These are phyloP conservation scores for Pyrenophora graminea DNA, from an alignment of 2,329 filamentous ascomycete species.

Conservation along the genomic window DNA sequence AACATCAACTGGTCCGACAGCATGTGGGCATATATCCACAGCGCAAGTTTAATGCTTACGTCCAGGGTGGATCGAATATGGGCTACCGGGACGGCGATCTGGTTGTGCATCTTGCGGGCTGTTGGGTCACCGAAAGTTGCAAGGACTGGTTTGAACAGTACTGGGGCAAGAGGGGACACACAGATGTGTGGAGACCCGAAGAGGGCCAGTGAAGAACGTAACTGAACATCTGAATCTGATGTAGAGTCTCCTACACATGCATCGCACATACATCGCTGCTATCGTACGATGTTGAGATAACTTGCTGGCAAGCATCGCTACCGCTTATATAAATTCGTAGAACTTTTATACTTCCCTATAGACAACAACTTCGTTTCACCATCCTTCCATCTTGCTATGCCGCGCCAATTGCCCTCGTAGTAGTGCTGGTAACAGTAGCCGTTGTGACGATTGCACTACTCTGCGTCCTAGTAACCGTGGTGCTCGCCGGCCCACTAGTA, in stretches of 20 bases:
- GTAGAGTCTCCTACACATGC: too few species aligned
- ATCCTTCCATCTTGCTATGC: neutral
- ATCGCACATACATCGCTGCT: too few species aligned
- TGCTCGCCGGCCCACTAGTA: conserved; percentile 28
- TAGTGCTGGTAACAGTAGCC: conserved; percentile 4
- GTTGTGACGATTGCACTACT: conserved; percentile 23
- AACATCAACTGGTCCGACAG: conserved; percentile 45
- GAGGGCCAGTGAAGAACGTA: neutral
- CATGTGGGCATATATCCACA: conserved; percentile 46
- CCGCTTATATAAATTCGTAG: too few species aligned
- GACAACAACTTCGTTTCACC: neutral
- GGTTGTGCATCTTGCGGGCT: conserved; percentile 49
- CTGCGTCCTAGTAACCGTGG: conserved; percentile 31
- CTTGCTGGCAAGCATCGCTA: too few species aligned
- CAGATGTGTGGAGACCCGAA: conserved; percentile 29
- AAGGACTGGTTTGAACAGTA: conserved; percentile 41
- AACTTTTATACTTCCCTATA: neutral
- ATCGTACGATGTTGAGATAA: too few species aligned
- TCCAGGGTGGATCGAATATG: conserved; percentile 43
- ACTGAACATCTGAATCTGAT: neutral
- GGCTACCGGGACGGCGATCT: conserved; percentile 47
- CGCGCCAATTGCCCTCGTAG: conserved; percentile 7
- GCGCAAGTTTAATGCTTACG: conserved; percentile 47
- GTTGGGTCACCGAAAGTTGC: conserved; percentile 33
- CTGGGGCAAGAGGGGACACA: conserved; percentile 38